Evolutionary conservation across 1,139 yeast species (phyloP), one percentile per base, ranked within the genome.

Genomic region (Yamadazyma triangularis): DNA sequence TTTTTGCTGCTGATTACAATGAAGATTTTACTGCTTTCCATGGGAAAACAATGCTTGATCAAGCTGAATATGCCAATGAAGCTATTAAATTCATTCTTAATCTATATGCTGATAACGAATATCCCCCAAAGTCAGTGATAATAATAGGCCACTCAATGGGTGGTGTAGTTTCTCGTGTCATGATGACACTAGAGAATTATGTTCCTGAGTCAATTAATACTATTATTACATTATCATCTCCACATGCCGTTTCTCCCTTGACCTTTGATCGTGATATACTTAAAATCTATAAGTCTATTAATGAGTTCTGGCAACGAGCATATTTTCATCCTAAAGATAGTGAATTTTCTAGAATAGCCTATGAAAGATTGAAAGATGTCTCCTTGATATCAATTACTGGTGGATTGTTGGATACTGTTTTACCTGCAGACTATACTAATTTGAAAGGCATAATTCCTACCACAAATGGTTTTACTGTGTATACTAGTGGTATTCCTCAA

Each of bases 21-120:
- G 97, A 91, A 57, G 98, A 91, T 52, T 81, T 88, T 45, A 88
- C 97, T 1, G 98, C 98, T 0, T 86, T 91, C 55, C 96, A 89
- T 55, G 99, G 99, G 0, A 69, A 89, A 43, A 87, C 97, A 1
- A 68, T 91, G 70, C 60, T 88, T 26, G 97, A 91, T 51, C 98
- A 91, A 58, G 95, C 97, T 0, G 96, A 86, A 52, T 91, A 84
- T 53, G 58, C 86, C 37, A 91, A 93, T 49, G 96, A 89, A 44
- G 97, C 96, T 0, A 67, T 91, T 4, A 57, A 61, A 24, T 88
- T 79, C 51, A 88, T 91, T 14, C 60, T 91, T 13, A 72, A 76
- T 4, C 59, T 91, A 8, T 91, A 91, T 48, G 29, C 40, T 4
- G 50, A 60, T 15, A 40, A 45, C 12, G 35, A 40, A 25, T 34